These are phyloP conservation scores for Pythium phragmiticola DNA, from an alignment of 352 stramenopile species.

Conservation along the genomic window DNA sequence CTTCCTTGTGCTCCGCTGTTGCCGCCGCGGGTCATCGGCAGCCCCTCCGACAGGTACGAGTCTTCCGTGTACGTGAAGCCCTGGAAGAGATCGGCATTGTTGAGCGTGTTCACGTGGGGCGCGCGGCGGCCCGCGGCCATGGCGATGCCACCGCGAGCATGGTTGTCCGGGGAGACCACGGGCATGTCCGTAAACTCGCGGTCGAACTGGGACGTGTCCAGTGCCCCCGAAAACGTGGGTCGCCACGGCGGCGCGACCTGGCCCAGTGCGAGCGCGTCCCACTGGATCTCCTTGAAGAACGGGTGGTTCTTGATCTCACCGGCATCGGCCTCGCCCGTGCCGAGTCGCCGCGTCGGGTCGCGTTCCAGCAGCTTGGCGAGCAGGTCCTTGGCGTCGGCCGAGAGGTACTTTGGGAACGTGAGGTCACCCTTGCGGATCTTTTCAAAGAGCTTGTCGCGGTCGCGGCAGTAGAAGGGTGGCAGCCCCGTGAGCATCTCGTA, in stretches of 20 bases:
- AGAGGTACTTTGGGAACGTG: conserved; percentile 95
- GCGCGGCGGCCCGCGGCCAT: conserved; percentile 41
- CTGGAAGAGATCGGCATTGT: conserved; percentile 75
- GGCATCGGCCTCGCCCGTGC: conserved; percentile 82
- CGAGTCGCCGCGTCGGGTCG: conserved; percentile 92
- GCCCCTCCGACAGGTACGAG: conserved; percentile 65
- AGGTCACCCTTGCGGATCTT: conserved; percentile 96
- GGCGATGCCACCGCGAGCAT: conserved; percentile 51
- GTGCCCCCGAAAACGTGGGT: conserved; percentile 88
- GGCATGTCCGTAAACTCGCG: conserved; percentile 97
- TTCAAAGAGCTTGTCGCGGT: conserved; percentile 96
- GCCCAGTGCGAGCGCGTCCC: conserved; percentile 55
- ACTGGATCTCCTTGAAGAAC: conserved; percentile 82
- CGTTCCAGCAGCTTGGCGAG: conserved; percentile 92
- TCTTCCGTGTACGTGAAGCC: conserved; percentile 87
- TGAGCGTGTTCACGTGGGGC: conserved; percentile 49
- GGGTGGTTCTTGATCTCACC: conserved; percentile 82
- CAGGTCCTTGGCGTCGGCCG: conserved; percentile 77
- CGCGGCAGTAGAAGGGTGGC: conserved; percentile 93
- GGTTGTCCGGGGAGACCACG: conserved; percentile 90
- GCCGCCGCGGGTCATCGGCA: conserved; percentile 27
- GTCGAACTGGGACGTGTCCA: conserved; percentile 98
- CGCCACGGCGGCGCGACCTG: conserved; percentile 89
- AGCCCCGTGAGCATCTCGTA: conserved; percentile 84
- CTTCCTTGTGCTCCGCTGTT: conserved; percentile 17